Evolutionary conservation across 192 early-diverging fungal genomes (phyloP), one percentile per base, ranked within the genome.

Genomic region (Coemansia sp.): DNA sequence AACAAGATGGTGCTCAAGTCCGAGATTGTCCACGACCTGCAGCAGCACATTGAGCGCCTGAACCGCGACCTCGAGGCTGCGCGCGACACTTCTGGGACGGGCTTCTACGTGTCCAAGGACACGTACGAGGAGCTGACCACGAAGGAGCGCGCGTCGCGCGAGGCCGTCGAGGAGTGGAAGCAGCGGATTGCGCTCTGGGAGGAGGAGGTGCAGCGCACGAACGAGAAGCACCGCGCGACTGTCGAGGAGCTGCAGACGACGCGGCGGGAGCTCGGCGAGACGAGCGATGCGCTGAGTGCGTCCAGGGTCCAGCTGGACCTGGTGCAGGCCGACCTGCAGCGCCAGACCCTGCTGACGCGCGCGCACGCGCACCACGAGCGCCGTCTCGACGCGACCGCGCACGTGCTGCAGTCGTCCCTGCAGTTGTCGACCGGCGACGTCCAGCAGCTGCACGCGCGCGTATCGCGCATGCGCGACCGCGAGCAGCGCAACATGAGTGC

Each of bases 1-100:
- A 91, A 92, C 67, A 81, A 85, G 70, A 84, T 81, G 50, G 88
- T 97, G 73, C 91, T 88, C 7, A 93, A 90, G 63, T 86, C 84
- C n/a, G 86, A 85, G 1, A 82, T 95, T 22, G 81, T 97, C 28
- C 83, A 88, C 40, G 92, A 94, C 30, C 91, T 93, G 73, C 83
- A 86, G 43, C 54, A 70, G 27, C 82, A 91, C 51, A 93, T 96
- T 42, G 91, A 94, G 49, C 80, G 88, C 27, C 82, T 97, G 6
- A 85, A 87, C 60, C 64, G 79, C 4, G 94, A 97, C 50, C 67
- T 98, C 55, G 74, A 81, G 48, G 92, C 91, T 0, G 80, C 92
- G 0, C 85, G 94, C 12, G 91, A 94, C 6, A 90, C 88, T 54
- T 88, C 87, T 43, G 48, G 48, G 5, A 11, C 48, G 6, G 95